Conservation (phyloP, 1,284 basidiomycete genomes). For the Cystobasidium sp. region DNA sequence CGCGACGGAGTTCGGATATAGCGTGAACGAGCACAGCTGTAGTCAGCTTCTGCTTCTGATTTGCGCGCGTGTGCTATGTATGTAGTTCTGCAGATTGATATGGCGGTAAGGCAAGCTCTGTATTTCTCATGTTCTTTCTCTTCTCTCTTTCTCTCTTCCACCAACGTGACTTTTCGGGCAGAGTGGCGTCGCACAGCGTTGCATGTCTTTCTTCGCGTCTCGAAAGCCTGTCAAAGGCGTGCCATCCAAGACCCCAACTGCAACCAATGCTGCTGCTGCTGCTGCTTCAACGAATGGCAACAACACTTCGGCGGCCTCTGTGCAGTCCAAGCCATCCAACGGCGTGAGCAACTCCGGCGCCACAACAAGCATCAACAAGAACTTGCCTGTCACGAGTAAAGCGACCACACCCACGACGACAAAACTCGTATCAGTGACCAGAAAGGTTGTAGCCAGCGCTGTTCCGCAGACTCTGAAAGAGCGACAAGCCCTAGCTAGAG, state of each 20-base stretch:
- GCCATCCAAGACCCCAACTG: not conserved
- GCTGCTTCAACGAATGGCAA: not conserved
- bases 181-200: not conserved
- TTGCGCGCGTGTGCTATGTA: too few relatives aligned
- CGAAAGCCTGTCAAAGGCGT: slow-evolving; percentile 25
- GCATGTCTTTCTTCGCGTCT: slow-evolving; percentile 34
- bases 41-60: too few relatives aligned
- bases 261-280: not conserved
- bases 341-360: not conserved
- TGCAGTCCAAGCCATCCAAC: not conserved
- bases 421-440: slow-evolving; percentile 29
- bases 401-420: not conserved
- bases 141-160: not conserved
- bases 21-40: too few relatives aligned
- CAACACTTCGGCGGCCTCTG: not conserved
- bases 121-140: not conserved
- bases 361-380: not conserved
- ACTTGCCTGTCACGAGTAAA: not conserved
- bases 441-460: slow-evolving; percentile 2
- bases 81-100: too few relatives aligned
- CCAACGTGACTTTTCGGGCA: not conserved
- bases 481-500: slow-evolving; percentile 30
- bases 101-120: too few relatives aligned
- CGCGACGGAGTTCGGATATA: too few relatives aligned
- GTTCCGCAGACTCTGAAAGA: slow-evolving; percentile 27